Evolutionary conservation across 2,329 filamentous ascomycete genomes (phyloP).

Genomic region (Magnaporthiopsis poae): DNA sequence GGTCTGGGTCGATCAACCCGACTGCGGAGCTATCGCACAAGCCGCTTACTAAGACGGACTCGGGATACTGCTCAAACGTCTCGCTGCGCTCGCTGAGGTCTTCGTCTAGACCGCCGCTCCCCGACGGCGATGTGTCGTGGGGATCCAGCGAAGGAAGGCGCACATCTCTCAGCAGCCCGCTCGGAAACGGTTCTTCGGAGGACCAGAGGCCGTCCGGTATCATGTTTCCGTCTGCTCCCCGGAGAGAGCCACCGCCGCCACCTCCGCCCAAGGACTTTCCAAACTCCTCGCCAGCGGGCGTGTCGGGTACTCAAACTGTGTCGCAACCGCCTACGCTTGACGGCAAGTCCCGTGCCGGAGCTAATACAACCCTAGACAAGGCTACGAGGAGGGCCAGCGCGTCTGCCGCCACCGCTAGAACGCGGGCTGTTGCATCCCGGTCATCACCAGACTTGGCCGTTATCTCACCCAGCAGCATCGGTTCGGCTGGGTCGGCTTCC

Average conservation of each 20-base stretch:
- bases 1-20: constrained; percentile 34
- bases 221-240: no score
- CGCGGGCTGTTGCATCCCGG: constrained; percentile 9
- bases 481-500: constrained; percentile 21
- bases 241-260: constrained; percentile 19
- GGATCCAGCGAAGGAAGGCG: no score
- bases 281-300: no score
- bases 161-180: background rate
- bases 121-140: constrained; percentile 12
- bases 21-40: constrained; percentile 32
- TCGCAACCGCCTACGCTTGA: background rate
- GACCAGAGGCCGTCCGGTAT: background rate
- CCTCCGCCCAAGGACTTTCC: constrained; percentile 26
- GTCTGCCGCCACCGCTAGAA: constrained; percentile 1
- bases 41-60: constrained; percentile 47
- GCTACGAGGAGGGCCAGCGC: background rate
- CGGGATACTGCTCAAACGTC: constrained; percentile 51
- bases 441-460: constrained; percentile 18
- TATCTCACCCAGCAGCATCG: constrained; percentile 19
- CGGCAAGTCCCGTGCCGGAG: background rate
- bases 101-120: constrained; percentile 19
- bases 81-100: constrained; percentile 43
- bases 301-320: no score
- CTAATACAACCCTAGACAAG: background rate
- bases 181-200: background rate